These are phyloP conservation scores for Gossypium longicalyx DNA, from an alignment of 345 rosid species.

Conservation along the genomic window DNA sequence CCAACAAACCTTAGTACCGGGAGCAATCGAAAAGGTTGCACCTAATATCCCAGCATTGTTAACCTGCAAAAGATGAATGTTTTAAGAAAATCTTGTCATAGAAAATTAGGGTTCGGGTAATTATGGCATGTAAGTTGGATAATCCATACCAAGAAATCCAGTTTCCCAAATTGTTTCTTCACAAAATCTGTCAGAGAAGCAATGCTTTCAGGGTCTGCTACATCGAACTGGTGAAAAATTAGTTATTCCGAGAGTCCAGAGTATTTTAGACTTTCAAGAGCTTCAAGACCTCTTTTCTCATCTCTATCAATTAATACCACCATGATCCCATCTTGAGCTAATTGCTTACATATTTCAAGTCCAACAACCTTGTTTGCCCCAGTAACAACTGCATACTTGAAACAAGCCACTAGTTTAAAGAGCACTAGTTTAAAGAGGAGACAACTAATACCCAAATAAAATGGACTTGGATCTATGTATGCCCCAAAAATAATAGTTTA, in stretches of 20 bases:
- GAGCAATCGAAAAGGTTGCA: too few relatives aligned
- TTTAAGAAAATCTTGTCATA: too few relatives aligned
- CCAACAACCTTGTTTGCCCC: conserved; percentile 40
- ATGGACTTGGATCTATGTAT: too few relatives aligned
- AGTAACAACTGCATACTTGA: conserved; percentile 32
- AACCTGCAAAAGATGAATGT: too few relatives aligned
- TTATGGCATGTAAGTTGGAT: too few relatives aligned
- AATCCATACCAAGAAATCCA: not conserved
- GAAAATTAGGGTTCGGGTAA: too few relatives aligned
- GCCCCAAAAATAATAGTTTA: too few relatives aligned
- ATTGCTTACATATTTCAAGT: conserved; percentile 22
- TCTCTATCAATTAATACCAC: conserved; percentile 22
- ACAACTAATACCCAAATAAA: too few relatives aligned
- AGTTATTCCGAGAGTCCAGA: conserved; percentile 11
- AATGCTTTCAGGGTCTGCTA: not conserved
- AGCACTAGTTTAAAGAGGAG: too few relatives aligned
- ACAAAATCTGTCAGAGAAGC: not conserved
- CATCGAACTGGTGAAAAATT: not conserved
- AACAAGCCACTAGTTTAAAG: too few relatives aligned
- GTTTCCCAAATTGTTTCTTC: not conserved
- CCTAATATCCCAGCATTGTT: too few relatives aligned
- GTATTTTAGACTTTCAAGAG: conserved; percentile 11
- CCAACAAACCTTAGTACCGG: too few relatives aligned
- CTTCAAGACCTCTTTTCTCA: conserved; percentile 22
- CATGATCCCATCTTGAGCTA: conserved; percentile 16